Conservation (phyloP, 192 early-diverging fungal genomes). For the Coemansia sp. region DNA sequence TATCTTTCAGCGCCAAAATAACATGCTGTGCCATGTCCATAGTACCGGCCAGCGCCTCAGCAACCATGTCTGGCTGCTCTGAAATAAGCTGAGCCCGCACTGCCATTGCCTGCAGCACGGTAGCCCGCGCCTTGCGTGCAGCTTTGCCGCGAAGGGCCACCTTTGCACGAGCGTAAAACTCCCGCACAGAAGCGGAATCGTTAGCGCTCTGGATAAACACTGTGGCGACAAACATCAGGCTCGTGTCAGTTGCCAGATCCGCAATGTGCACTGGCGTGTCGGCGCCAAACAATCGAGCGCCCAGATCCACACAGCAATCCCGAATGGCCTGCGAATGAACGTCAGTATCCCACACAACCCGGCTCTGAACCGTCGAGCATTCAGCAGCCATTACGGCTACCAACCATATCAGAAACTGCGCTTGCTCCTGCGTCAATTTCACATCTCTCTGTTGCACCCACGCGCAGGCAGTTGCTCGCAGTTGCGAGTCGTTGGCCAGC, state of each 20-base stretch:
- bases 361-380: conserved; percentile 4
- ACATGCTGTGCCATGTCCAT: background rate
- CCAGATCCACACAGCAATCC: conserved; percentile 13
- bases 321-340: background rate
- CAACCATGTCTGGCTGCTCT: background rate
- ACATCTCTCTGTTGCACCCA: conserved; percentile 11
- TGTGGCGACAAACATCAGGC: conserved; percentile 18
- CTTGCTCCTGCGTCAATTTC: background rate
- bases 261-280: background rate
- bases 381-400: conserved; percentile 4
- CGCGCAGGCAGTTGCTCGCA: conserved; percentile 14
- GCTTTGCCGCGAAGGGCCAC: background rate
- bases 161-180: conserved; percentile 1
- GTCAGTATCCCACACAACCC: conserved; percentile 21
- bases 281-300: conserved; percentile 1
- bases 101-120: conserved; percentile 12
- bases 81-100: conserved; percentile 11
- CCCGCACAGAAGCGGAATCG: background rate
- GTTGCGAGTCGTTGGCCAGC: conserved; percentile 10
- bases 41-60: conserved; percentile 1
- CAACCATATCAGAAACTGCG: conserved; percentile 14
- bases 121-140: background rate
- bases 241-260: background rate
- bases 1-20: background rate
- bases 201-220: conserved; percentile 16